A percentile compares a stretch with the other conserved stretches of the same genome.
These are phyloP conservation scores for Thymus quinquecostatus DNA, from an alignment of 257 asterid species.

Conservation along the genomic window DNA sequence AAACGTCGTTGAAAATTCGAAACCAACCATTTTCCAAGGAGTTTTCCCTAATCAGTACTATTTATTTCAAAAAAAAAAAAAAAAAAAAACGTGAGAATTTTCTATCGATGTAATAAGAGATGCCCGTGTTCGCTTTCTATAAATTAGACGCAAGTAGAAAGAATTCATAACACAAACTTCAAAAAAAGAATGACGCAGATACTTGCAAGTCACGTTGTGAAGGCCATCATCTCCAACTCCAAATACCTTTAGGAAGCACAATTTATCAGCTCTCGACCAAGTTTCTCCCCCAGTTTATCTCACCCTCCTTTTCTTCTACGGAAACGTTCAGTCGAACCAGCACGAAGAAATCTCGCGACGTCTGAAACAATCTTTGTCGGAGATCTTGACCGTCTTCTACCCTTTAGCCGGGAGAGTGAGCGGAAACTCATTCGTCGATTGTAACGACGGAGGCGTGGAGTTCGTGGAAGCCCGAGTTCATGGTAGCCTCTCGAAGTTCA, in stretches of 20 bases:
- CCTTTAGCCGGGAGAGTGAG: neutral
- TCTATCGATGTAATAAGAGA: no score
- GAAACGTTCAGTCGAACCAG: neutral
- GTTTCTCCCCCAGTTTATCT: neutral
- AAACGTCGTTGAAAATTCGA: no score
- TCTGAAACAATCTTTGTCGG: constrained; percentile 1
- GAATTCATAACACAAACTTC: no score
- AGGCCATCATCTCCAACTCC: constrained; percentile 20
- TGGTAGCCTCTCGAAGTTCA: neutral
- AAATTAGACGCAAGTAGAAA: no score
- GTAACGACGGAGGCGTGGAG: neutral
- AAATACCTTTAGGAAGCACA: neutral
- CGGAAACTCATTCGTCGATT: neutral
- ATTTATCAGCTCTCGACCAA: constrained; percentile 8
- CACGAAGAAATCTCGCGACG: neutral
- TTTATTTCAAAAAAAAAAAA: no score
- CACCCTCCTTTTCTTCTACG: constrained; percentile 12
- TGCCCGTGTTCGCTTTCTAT: no score
- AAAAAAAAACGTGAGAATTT: no score
- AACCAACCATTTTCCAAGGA: no score
- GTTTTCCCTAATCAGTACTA: no score
- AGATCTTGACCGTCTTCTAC: neutral
- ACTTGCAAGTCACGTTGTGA: neutral
- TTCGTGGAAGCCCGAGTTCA: constrained; percentile 5
- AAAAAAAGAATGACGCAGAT: no score